Conservation (phyloP, 371 early-diverging fungal species). For the Fennellomyces sp. region DNA sequence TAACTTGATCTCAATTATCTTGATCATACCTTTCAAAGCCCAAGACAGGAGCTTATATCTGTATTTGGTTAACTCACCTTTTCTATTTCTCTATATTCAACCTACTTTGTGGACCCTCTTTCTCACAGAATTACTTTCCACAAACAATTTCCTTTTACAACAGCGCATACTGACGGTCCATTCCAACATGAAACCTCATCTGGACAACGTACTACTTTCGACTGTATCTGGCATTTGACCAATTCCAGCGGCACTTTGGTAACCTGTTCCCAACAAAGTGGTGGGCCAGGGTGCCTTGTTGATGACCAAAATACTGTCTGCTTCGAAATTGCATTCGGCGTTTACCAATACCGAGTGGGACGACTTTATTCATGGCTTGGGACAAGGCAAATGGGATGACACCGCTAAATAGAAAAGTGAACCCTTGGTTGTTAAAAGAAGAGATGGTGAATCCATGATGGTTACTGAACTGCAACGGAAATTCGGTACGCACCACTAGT, state of each 20-base stretch:
- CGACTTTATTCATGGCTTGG: conserved; percentile 41
- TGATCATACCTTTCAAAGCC: too few relatives aligned
- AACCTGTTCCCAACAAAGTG: conserved; percentile 37
- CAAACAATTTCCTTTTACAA: too few relatives aligned
- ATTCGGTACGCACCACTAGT: conserved; percentile 35
- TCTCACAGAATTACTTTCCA: too few relatives aligned
- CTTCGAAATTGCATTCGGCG: conserved; percentile 48
- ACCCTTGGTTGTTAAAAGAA: not conserved
- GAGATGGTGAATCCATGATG: conserved; percentile 13
- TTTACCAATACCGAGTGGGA: conserved; percentile 57
- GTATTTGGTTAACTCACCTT: too few relatives aligned
- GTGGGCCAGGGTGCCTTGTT: conserved; percentile 47
- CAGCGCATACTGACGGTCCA: conserved; percentile 34
- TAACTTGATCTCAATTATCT: too few relatives aligned
- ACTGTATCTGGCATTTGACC: conserved; percentile 48
- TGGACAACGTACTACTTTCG: conserved; percentile 51
- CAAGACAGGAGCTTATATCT: too few relatives aligned
- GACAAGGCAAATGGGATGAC: conserved; percentile 36
- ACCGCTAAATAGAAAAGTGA: conserved; percentile 32
- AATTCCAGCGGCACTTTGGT: conserved; percentile 41
- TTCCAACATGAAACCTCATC: conserved; percentile 51
- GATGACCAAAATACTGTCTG: conserved; percentile 54
- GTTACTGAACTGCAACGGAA: conserved; percentile 24
- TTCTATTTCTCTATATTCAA: too few relatives aligned
- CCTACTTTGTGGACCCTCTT: too few relatives aligned